Base-by-base conservation (phyloP, 73 alveolate species). In the Blepharisma stoltei region DNA sequence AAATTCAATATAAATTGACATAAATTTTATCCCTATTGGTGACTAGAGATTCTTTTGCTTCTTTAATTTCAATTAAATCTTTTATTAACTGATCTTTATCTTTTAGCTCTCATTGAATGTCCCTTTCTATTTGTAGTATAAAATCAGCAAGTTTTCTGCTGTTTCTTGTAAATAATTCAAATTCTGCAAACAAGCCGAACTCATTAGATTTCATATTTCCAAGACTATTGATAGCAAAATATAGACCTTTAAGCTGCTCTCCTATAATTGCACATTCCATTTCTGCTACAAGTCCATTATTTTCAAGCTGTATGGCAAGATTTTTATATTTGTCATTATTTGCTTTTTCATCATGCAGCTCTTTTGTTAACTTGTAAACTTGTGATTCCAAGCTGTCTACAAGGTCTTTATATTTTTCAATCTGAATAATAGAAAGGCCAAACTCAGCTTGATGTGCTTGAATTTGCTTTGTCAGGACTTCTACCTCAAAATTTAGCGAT, bases 41-140 rank as follows among this genome's bases (percentile, higher is more conserved):
- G 2, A 25, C 18, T 18, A 60, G 73, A 9, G 14, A n/a, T 8
- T n/a, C 38, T 25, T 60, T 60, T 18, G 23, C 23, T 14, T 60
- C 73, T 14, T 14, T 60, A 9, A 60, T 8, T 60, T 60, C 73
- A 60, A 60, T 60, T n/a, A 14, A 25, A 60, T 60, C 73, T 9
- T 38, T n/a, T 25, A 14, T 60, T 18, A 60, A 47, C 73, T 14
- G 14, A 25, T 60, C 73, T 20, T 38, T n/a, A 14, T 60, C 73
- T 52, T 20, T 52, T 14, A 52, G 3, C 3, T 52, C 23, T 52
- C 67, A 32, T 32, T 32, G 41, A 32, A 32, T 32, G 3, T 32
- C 41, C 41, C 41, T 32, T 32, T 32, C 41, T 32, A 32, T 32
- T 32, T 32, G 41, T 3, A 32, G 3, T 32, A 32, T 32, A 32